These are phyloP conservation scores for Moricandia arvensis DNA, from an alignment of 345 rosid species.

Conservation along the genomic window DNA sequence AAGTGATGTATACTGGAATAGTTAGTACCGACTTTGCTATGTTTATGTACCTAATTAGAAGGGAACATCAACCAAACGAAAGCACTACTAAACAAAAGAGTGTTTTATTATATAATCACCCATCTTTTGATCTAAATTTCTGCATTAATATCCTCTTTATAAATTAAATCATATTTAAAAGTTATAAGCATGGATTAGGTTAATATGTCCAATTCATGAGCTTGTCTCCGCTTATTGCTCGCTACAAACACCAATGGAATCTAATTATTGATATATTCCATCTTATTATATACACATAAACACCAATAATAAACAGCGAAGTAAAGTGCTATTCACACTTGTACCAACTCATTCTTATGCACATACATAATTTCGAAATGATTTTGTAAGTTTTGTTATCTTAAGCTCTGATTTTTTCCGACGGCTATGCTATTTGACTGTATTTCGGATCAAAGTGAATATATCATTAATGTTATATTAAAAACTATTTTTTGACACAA, in stretches of 20 bases:
- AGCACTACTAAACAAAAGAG: conserved; percentile 22
- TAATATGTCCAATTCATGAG: conserved; percentile 30
- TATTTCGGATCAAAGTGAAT: not conserved
- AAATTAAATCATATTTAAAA: not conserved
- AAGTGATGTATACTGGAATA: conserved; percentile 35
- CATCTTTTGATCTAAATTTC: conserved; percentile 37
- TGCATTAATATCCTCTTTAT: conserved; percentile 26
- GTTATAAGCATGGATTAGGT: conserved; percentile 36
- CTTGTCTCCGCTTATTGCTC: conserved; percentile 37
- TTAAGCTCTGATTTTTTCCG: not conserved
- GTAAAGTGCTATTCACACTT: not conserved
- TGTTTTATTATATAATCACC: conserved; percentile 6
- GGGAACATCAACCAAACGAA: conserved; percentile 33
- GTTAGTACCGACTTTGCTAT: conserved; percentile 36
- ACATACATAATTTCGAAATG: not conserved
- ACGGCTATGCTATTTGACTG: not conserved
- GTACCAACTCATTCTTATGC: not conserved
- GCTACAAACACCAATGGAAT: conserved; percentile 26
- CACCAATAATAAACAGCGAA: not conserved
- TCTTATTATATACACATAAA: conserved; percentile 21
- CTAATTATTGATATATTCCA: conserved; percentile 24
- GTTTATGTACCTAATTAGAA: conserved; percentile 28
- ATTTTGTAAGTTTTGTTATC: not conserved
- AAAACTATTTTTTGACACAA: not conserved
- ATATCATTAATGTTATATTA: not conserved